Conservation (phyloP, 2,329 filamentous ascomycete species). For the Gnomoniopsis sp. region DNA sequence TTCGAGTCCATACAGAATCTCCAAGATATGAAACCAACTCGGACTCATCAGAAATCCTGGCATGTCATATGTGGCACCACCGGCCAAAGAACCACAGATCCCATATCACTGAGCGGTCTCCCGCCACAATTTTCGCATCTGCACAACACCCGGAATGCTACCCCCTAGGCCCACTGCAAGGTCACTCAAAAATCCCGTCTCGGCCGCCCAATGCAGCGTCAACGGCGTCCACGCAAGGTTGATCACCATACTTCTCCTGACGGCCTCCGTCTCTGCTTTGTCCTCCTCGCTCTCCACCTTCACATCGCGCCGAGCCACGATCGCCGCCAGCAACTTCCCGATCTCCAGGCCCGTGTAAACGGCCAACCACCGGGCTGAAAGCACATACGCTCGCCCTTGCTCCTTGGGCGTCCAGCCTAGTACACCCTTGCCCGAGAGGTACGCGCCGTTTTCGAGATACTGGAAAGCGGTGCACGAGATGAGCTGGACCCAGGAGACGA, state of each 20-base stretch:
- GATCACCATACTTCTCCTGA: slow-evolving; percentile 64
- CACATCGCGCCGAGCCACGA: slow-evolving; percentile 28
- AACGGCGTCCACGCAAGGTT: slow-evolving; percentile 78
- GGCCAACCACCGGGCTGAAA: slow-evolving; percentile 79
- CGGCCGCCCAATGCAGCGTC: slow-evolving; percentile 78
- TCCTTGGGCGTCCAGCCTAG: slow-evolving; percentile 55
- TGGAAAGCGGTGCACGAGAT: slow-evolving; percentile 68
- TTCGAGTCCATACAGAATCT: too few relatives aligned
- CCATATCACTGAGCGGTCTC: slow-evolving; percentile 28
- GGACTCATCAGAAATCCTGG: not conserved
- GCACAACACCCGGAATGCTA: slow-evolving; percentile 40
- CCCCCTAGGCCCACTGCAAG: slow-evolving; percentile 38
- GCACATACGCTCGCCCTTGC: slow-evolving; percentile 60
- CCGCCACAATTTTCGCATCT: slow-evolving; percentile 44
- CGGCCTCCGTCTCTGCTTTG: slow-evolving; percentile 46
- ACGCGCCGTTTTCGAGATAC: slow-evolving; percentile 77
- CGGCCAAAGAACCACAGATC: not conserved
- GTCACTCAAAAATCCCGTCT: slow-evolving; percentile 53
- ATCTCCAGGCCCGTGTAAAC: slow-evolving; percentile 75
- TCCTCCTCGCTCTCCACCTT: slow-evolving; percentile 39
- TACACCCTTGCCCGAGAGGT: slow-evolving; percentile 70
- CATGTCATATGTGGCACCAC: too few relatives aligned
- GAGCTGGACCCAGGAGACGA: slow-evolving; percentile 67
- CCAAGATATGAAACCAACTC: too few relatives aligned
- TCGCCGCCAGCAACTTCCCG: slow-evolving; percentile 55